Percentiles rank a stretch among this genome's conserved stretches.
phyloP scores from a whole-genome alignment of 176 grass and related monocot species.

The Avena atlantica region DNA sequence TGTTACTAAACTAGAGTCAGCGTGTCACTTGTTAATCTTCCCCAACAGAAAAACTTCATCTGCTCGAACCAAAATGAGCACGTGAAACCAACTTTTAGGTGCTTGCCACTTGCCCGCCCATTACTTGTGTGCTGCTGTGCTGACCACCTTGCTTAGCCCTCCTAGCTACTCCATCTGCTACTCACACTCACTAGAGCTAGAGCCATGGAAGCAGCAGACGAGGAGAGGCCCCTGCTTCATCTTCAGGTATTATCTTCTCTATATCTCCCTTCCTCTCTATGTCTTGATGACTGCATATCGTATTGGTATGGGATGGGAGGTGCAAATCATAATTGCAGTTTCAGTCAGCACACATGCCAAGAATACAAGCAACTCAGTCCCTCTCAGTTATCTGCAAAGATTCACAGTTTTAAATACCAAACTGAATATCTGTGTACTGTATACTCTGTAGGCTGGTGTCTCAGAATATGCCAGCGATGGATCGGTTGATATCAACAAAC shows the following conservation, averaged over 20 bases:
- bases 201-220: constrained; percentile 37
- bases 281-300: not conserved
- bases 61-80: not conserved
- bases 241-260: constrained; percentile 14
- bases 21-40: not conserved
- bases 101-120: not conserved
- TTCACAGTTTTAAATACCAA: not conserved
- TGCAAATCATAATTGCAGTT: no score
- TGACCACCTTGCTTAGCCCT: not conserved
- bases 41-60: not conserved
- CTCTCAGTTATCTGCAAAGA: not conserved
- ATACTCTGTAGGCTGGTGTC: constrained; percentile 5
- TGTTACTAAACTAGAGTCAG: not conserved
- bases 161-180: not conserved
- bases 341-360: not conserved
- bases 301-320: no score
- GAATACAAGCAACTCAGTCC: not conserved
- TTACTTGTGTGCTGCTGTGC: not conserved
- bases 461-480: constrained; percentile 23
- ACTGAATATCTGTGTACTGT: not conserved
- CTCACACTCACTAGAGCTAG: not conserved
- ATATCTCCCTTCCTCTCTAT: not conserved
- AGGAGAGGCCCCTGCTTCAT: constrained; percentile 42
- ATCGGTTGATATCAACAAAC: constrained; percentile 39
- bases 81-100: not conserved